Evolutionary conservation across 1,284 basidiomycete species (phyloP).

Genomic region (Trametes pubescens): DNA sequence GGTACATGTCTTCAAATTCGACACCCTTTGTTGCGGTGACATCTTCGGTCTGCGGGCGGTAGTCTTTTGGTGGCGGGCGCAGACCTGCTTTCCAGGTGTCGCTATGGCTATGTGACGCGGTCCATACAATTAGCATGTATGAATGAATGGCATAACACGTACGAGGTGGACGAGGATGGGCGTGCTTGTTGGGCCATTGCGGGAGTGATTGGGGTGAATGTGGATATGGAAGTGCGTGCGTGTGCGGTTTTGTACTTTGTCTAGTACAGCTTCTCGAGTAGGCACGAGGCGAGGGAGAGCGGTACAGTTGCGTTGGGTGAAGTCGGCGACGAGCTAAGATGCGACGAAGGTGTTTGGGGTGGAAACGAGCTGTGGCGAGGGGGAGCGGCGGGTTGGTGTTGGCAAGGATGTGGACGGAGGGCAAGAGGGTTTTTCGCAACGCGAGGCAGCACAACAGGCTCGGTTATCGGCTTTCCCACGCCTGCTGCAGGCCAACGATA

Average conservation of each 20-base stretch:
- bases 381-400: conserved; percentile 15
- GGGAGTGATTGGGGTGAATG: conserved; percentile 10
- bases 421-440: conserved; percentile 27
- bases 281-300: neutral
- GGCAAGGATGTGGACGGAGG: conserved; percentile 22
- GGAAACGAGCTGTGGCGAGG: neutral
- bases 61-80: conserved; percentile 89
- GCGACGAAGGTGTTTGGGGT: neutral
- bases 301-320: conserved; percentile 3
- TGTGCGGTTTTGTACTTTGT: conserved; percentile 31
- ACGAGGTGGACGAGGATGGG: conserved; percentile 54
- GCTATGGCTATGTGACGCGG: conserved; percentile 31
- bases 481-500: neutral
- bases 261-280: conserved; percentile 25
- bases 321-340: neutral
- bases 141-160: conserved; percentile 28
- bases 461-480: conserved; percentile 23
- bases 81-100: conserved; percentile 79
- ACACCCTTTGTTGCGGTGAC: conserved; percentile 91
- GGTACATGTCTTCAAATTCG: conserved; percentile 85
- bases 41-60: conserved; percentile 94
- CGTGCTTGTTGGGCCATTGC: conserved; percentile 52
- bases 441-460: conserved; percentile 18
- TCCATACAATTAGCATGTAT: neutral
- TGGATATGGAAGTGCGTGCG: conserved; percentile 19